Evolutionary conservation across 2,329 filamentous ascomycete species (phyloP).

Genomic region (Podosphaera leucotricha): DNA sequence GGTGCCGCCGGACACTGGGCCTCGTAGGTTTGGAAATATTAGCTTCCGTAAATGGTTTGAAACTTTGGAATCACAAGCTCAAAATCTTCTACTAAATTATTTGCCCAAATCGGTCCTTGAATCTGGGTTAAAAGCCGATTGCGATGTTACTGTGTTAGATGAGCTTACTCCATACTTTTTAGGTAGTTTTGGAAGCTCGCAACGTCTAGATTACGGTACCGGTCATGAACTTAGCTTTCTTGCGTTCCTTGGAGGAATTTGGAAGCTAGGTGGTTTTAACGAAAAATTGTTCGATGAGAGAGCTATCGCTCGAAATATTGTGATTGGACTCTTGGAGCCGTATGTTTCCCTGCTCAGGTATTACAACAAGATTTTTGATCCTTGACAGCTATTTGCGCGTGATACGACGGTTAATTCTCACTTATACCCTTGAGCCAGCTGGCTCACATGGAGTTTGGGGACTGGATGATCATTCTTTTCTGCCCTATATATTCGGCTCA

Average conservation of each 20-base stretch:
- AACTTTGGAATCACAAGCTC: slow-evolving; percentile 36
- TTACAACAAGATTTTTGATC: slow-evolving; percentile 2
- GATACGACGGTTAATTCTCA: slow-evolving; percentile 60
- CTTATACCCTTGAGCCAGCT: slow-evolving; percentile 82
- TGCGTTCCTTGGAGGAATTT: slow-evolving; percentile 71
- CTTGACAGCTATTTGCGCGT: slow-evolving; percentile 47
- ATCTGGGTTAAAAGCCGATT: slow-evolving; percentile 5
- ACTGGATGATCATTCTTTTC: slow-evolving; percentile 86
- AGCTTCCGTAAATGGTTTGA: slow-evolving; percentile 71
- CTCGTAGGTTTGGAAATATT: slow-evolving; percentile 74
- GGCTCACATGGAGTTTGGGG: slow-evolving; percentile 97
- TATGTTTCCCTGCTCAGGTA: slow-evolving; percentile 22
- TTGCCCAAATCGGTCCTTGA: slow-evolving; percentile 24
- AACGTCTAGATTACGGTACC: slow-evolving; percentile 84
- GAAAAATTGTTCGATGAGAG: slow-evolving; percentile 23
- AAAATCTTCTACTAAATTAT: slow-evolving; percentile 30
- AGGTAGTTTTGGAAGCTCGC: slow-evolving; percentile 67
- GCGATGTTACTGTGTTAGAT: slow-evolving; percentile 25
- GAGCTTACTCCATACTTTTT: slow-evolving; percentile 64
- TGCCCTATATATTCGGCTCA: slow-evolving; percentile 86
- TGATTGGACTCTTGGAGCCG: slow-evolving; percentile 63
- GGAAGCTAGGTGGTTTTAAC: slow-evolving; percentile 68
- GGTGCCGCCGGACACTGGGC: slow-evolving; percentile 64
- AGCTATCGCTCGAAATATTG: slow-evolving; percentile 52
- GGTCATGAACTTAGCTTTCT: slow-evolving; percentile 90